Conservation (phyloP, 768 basidiomycete species). For the Mrakia gelida region DNA sequence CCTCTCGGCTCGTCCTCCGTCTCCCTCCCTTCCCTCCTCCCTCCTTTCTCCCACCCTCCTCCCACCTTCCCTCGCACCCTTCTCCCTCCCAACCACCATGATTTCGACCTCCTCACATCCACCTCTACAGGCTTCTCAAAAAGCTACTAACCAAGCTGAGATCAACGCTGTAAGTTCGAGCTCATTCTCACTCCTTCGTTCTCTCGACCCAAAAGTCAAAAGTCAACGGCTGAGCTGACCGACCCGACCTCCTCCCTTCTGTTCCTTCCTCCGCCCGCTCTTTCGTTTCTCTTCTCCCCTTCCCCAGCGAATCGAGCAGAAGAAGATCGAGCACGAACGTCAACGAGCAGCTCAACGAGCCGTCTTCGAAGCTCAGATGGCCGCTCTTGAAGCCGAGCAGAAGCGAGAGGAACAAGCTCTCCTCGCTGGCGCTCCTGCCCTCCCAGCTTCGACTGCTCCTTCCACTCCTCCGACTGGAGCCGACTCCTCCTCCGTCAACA, state of each 20-base stretch:
- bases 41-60: constrained; percentile 14
- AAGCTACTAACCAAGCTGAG: constrained; percentile 81
- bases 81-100: neutral
- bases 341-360: constrained; percentile 80
- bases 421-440: constrained; percentile 45
- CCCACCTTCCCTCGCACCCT: neutral
- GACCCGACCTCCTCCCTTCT: no score
- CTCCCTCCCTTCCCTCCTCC: constrained; percentile 30
- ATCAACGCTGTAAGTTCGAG: constrained; percentile 66
- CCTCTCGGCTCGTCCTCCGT: constrained; percentile 35
- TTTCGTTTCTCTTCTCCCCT: constrained; percentile 34
- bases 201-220: neutral
- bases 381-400: constrained; percentile 84
- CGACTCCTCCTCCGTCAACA: constrained; percentile 28
- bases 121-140: constrained; percentile 61
- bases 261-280: neutral
- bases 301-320: constrained; percentile 89
- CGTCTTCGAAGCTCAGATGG: constrained; percentile 91
- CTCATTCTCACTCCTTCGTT: constrained; percentile 17
- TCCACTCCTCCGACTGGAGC: constrained; percentile 1
- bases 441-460: constrained; percentile 29
- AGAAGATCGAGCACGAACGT: constrained; percentile 82
- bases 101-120: neutral
- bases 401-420: constrained; percentile 64
- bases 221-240: neutral